Base-by-base conservation (phyloP, 306 rosid genomes). In the Medicago lupulina region DNA sequence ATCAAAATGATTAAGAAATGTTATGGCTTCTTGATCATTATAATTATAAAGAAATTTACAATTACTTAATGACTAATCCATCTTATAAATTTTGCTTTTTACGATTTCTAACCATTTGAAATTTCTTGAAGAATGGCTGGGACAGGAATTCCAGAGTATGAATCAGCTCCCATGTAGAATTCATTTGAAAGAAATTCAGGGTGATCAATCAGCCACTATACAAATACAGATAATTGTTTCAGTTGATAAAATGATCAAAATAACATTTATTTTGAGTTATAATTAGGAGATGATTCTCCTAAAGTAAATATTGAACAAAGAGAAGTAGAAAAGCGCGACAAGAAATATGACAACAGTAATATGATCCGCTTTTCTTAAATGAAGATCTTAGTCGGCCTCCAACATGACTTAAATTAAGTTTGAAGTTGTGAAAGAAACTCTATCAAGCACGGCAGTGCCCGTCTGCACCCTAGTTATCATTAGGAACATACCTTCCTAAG, bases 181-280 rank as follows among this genome's bases (percentile, higher is more conserved):
- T 85, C 79, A 81, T 88, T 89, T 13, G 89, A 61, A 8, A 61
- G 47, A 71, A 89, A 91, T 71, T 88, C 87, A 1, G 93, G 82
- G 65, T 91, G 96, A 40, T 78, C 76, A 55, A 81, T 44, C 74
- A 89, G 31, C 98, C 98, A 93, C 98, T 93, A 28, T 28, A 16
- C 81, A 86, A 72, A 71, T 6, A 79, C 47, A 39, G 5, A 84
- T 18, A 13, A 77, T 19, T 28, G 11, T 84, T 0, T 28, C 31
- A 28, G 31, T 28, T 28, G 31, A 28, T 28, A 28, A 28, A 28
- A 28, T 28, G 31, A 28, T 28, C 31, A 28, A 28, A 28, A 0
- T 28, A 28, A 0, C 31, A 3, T 28, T 28, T 0, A 0, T 28
- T 28, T 28, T 28, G 0, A 28, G 4, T 28, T 4, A 25, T 25